A percentile compares a stretch with the other conserved stretches of the same genome.
phyloP scores from a whole-genome alignment of 1,139 yeast species.

The Lodderomyces beijingensis region DNA sequence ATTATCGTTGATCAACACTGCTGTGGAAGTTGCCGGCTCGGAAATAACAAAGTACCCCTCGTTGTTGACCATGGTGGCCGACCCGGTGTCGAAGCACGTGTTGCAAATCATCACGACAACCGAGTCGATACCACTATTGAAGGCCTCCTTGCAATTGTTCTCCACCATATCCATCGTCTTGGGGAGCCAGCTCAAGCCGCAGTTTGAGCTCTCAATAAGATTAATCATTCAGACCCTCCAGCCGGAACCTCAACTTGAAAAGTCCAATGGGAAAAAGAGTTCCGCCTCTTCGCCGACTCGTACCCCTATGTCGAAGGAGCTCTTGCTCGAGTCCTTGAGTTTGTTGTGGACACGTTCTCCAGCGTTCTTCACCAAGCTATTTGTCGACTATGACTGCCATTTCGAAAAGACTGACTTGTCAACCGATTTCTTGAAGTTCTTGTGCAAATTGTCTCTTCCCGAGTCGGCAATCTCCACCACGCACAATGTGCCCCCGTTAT shows the following conservation, averaged over 20 bases:
- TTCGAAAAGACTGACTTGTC: constrained; percentile 82
- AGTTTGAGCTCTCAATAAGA: constrained; percentile 61
- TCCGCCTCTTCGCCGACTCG: constrained; percentile 22
- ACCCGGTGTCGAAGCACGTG: constrained; percentile 77
- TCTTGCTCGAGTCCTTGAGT: constrained; percentile 79
- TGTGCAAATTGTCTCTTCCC: constrained; percentile 75
- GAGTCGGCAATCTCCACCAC: constrained; percentile 76
- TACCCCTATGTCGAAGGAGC: constrained; percentile 54
- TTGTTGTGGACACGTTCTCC: constrained; percentile 84
- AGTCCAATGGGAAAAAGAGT: constrained; percentile 23
- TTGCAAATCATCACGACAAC: constrained; percentile 72
- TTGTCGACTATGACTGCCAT: constrained; percentile 86
- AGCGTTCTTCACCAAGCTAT: constrained; percentile 68
- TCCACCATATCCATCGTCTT: constrained; percentile 60
- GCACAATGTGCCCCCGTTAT: constrained; percentile 87
- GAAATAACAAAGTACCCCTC: constrained; percentile 64
- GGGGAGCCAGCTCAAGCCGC: constrained; percentile 57
- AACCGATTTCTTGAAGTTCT: constrained; percentile 60
- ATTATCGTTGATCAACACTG: constrained; percentile 66
- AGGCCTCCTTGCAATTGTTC: constrained; percentile 72
- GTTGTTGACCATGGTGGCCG: constrained; percentile 64
- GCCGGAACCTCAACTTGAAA: constrained; percentile 27
- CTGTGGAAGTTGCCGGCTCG: constrained; percentile 78
- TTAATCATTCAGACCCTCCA: constrained; percentile 54
- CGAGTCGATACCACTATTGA: constrained; percentile 64